These are phyloP conservation scores for Larix kaempferi DNA, from an alignment of 75 land plant species.

Conservation along the genomic window DNA sequence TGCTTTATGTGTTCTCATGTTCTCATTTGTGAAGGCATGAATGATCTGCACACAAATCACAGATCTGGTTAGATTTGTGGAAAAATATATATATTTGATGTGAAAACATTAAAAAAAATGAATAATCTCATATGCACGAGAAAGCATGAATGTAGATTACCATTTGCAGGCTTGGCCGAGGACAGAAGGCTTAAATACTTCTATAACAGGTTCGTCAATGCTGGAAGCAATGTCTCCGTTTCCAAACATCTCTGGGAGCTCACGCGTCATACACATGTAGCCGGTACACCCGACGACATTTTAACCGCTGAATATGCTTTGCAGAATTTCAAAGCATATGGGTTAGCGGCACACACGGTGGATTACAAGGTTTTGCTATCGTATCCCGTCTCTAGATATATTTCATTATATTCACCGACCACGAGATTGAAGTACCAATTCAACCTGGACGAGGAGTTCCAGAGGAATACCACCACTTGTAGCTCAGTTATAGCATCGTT, in stretches of 20 bases:
- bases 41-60: too few relatives aligned
- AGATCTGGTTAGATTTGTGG: too few relatives aligned
- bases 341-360: slow-evolving; percentile 29
- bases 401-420: background rate
- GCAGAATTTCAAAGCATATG: slow-evolving; percentile 25
- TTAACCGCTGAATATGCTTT: slow-evolving; percentile 35
- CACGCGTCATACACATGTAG: slow-evolving; percentile 64
- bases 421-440: background rate
- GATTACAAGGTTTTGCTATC: slow-evolving; percentile 52
- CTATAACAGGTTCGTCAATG: slow-evolving; percentile 29
- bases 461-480: too few relatives aligned
- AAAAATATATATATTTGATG: too few relatives aligned
- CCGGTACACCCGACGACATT: slow-evolving; percentile 50
- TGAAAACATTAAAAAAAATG: too few relatives aligned
- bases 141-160: too few relatives aligned
- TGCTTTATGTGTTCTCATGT: too few relatives aligned
- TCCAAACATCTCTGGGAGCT: slow-evolving; percentile 50
- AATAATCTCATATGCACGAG: too few relatives aligned
- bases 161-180: background rate
- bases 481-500: slow-evolving; percentile 43
- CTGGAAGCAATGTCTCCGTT: slow-evolving; percentile 41
- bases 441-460: too few relatives aligned
- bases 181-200: background rate
- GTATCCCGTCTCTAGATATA: slow-evolving; percentile 31
- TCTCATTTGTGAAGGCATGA: too few relatives aligned